Conservation (phyloP, 2,329 filamentous ascomycete species). For the Fusarium torulosum region DNA sequence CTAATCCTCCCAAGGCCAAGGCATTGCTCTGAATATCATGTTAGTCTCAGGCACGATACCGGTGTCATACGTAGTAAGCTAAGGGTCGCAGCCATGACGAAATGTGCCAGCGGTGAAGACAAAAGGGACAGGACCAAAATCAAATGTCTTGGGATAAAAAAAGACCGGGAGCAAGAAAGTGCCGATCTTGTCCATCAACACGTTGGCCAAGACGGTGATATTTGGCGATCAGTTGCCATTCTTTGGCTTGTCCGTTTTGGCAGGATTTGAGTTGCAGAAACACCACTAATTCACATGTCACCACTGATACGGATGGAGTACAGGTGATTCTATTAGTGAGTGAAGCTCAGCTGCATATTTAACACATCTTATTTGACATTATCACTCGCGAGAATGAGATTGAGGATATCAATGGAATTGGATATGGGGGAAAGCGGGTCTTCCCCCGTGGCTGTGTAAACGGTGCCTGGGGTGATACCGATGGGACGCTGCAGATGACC, state of each 20-base stretch:
- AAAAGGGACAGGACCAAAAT: background rate
- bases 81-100: slow-evolving; percentile 31
- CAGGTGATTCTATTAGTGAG: background rate
- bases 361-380: background rate
- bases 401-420: slow-evolving; percentile 1
- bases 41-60: slow-evolving; percentile 14
- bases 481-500: slow-evolving; percentile 21
- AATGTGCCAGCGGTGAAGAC: slow-evolving; percentile 37
- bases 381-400: slow-evolving; percentile 24
- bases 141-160: slow-evolving; percentile 26
- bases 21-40: background rate
- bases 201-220: slow-evolving; percentile 24
- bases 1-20: background rate
- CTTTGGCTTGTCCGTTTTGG: slow-evolving; percentile 7
- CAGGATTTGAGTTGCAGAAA: slow-evolving; percentile 10
- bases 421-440: slow-evolving; percentile 27
- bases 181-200: slow-evolving; percentile 34
- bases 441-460: slow-evolving; percentile 38
- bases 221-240: slow-evolving; percentile 32
- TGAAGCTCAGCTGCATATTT: background rate
- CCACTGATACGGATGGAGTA: background rate
- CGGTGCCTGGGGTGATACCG: slow-evolving; percentile 35
- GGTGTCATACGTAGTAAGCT: slow-evolving; percentile 17
- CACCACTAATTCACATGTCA: slow-evolving; percentile 1
- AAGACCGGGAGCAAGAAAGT: slow-evolving; percentile 18